Percentiles rank a stretch among this genome's conserved stretches.
These are phyloP conservation scores for Lithospermum erythrorhizon DNA, from an alignment of 257 asterid species.

Conservation along the genomic window DNA sequence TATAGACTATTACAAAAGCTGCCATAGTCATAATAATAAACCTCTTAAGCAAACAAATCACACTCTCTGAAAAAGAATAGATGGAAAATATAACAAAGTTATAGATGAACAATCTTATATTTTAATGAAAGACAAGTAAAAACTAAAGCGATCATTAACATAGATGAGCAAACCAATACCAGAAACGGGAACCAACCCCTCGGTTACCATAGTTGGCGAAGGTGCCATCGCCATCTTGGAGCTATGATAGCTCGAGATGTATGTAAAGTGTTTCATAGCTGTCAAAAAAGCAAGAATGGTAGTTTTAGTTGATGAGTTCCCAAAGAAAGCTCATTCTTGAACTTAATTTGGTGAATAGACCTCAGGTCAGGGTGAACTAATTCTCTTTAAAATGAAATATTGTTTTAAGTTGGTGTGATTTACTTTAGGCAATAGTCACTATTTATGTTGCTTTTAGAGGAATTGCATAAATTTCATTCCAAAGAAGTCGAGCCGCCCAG, in stretches of 20 bases:
- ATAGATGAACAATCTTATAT: too few relatives aligned
- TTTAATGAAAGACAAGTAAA: not conserved
- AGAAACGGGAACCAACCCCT: not conserved
- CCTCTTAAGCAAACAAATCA: too few relatives aligned
- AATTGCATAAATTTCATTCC: too few relatives aligned
- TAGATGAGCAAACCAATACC: not conserved
- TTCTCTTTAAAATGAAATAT: not conserved
- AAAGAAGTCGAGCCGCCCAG: too few relatives aligned
- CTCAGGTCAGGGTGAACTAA: not conserved
- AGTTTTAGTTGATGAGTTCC: not conserved
- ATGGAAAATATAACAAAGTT: too few relatives aligned
- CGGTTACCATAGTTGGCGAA: not conserved
- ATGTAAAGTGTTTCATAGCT: not conserved
- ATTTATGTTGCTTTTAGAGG: not conserved
- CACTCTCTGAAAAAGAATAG: too few relatives aligned
- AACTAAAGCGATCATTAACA: not conserved
- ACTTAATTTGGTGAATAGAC: not conserved
- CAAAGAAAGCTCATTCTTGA: conserved; percentile 1
- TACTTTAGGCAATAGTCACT: not conserved
- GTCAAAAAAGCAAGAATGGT: not conserved
- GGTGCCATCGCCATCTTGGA: conserved; percentile 2
- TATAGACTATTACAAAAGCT: too few relatives aligned
- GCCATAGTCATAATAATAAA: too few relatives aligned
- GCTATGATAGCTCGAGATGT: not conserved
- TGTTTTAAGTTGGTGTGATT: not conserved